Evolutionary conservation across 352 stramenopile species (phyloP).

Genomic region (Globisporangium megalacanthum): DNA sequence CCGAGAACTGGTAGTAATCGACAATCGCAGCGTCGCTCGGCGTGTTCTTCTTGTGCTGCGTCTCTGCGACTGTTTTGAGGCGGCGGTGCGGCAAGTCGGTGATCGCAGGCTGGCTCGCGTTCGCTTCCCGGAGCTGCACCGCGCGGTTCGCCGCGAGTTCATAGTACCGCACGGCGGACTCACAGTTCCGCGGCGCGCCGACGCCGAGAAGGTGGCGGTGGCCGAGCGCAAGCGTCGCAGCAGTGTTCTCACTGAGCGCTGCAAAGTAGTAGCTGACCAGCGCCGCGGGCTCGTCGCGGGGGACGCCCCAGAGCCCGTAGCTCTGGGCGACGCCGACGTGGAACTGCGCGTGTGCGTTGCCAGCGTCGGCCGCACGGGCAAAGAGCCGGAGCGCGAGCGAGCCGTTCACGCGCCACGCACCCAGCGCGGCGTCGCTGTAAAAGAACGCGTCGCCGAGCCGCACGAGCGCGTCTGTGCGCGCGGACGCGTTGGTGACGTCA

Average conservation of each 20-base stretch:
- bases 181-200: conserved; percentile 74
- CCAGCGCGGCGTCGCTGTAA: conserved; percentile 66
- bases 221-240: conserved; percentile 71
- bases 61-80: conserved; percentile 65
- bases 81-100: conserved; percentile 69
- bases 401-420: conserved; percentile 45
- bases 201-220: conserved; percentile 73
- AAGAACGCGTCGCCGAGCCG: conserved; percentile 74
- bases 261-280: conserved; percentile 86
- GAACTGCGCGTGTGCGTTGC: conserved; percentile 71
- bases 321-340: conserved; percentile 79
- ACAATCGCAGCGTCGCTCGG: conserved; percentile 73
- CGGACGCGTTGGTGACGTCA: conserved; percentile 21
- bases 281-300: conserved; percentile 53
- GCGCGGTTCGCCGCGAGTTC: conserved; percentile 81
- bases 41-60: conserved; percentile 77
- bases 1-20: conserved; percentile 89
- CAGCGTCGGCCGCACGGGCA: conserved; percentile 44
- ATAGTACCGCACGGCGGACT: conserved; percentile 85
- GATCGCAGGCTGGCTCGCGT: conserved; percentile 51
- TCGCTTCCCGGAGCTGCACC: conserved; percentile 51
- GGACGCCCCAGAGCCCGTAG: conserved; percentile 75
- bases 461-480: conserved; percentile 41
- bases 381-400: conserved; percentile 71
- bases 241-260: conserved; percentile 54